A percentile compares a stretch with the other conserved stretches of the same genome.
phyloP scores from a whole-genome alignment of 139 green algal genomes.

The Gonium pectorale region DNA sequence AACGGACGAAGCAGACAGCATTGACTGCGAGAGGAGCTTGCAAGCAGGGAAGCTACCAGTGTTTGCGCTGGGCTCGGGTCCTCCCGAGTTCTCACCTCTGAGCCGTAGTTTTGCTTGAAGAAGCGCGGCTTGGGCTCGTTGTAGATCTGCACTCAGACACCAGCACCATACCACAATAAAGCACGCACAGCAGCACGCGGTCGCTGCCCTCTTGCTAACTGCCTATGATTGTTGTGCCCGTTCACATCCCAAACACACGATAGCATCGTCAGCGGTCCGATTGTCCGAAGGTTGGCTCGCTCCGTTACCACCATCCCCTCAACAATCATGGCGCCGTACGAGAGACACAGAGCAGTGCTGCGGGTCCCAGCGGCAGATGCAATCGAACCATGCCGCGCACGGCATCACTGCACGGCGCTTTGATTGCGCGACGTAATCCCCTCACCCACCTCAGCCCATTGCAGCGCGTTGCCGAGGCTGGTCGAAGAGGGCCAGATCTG shows the following conservation, averaged over 20 bases:
- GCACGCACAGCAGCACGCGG: not conserved
- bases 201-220: no score
- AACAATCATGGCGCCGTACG: not conserved
- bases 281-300: not conserved
- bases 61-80: not conserved
- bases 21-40: not conserved
- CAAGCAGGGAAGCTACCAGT: not conserved
- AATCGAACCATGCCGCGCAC: not conserved
- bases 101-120: conserved; percentile 34
- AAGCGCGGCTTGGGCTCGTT: conserved; percentile 46
- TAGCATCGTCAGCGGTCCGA: not conserved
- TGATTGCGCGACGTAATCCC: not conserved
- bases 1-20: not conserved
- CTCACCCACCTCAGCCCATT: conserved; percentile 38
- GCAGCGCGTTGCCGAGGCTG: conserved; percentile 39
- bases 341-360: not conserved
- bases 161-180: not conserved
- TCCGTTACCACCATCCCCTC: not conserved
- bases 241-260: no score
- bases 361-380: no score
- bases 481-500: conserved; percentile 51
- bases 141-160: conserved; percentile 38
- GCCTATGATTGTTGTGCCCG: no score
- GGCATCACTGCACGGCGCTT: not conserved
- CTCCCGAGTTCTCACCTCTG: conserved; percentile 2